Evolutionary conservation across 768 basidiomycete genomes (phyloP), one percentile per base, ranked within the genome.

Genomic region (Agrocybe praecox): DNA sequence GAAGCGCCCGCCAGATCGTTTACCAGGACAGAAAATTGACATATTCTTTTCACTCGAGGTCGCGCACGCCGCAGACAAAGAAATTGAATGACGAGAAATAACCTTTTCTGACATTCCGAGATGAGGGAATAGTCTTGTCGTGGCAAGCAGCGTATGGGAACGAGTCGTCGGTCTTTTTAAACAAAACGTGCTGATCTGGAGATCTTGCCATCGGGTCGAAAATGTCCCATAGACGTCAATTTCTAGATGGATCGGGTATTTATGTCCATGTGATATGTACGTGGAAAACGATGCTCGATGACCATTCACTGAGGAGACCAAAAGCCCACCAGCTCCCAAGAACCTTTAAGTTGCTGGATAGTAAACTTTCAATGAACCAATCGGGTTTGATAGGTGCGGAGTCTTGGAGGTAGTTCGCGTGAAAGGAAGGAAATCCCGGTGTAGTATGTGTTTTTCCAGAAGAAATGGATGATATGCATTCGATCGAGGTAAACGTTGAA

Each of bases 191-290:
- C 19, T 49, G 32, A 60, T 56, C 59, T 57, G 26, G 32, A 55
- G 62, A 60, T 60, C 46, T 54, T 29, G 26, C 22, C 42, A 56
- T 59, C 58, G 62, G 58, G 53, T 12, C 23, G 34, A 53, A 44
- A 53, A 56, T 33, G 45, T 54, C 55, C 52, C 58, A 54, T 53
- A 56, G 47, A 52, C 55, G 53, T 57, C 58, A 57, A 50, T 17
- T n/a, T 45, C 23, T 22, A 23, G 52, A 57, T 33, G 49, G 51
- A 57, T 55, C 46, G 45, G 44, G 44, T 22, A 23, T 32, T 12
- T 51, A 48, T 56, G 47, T 43, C 62, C 58, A 63, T 60, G 58
- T 56, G 58, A 53, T 51, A 33, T 15, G 19, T 22, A 46, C 19
- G 46, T 21, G 19, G 1, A 6, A 6, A 40, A 9, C 17, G 22